These are phyloP conservation scores for Fonsecaea monophora DNA, from an alignment of 2,329 filamentous ascomycete genomes.

Conservation along the genomic window DNA sequence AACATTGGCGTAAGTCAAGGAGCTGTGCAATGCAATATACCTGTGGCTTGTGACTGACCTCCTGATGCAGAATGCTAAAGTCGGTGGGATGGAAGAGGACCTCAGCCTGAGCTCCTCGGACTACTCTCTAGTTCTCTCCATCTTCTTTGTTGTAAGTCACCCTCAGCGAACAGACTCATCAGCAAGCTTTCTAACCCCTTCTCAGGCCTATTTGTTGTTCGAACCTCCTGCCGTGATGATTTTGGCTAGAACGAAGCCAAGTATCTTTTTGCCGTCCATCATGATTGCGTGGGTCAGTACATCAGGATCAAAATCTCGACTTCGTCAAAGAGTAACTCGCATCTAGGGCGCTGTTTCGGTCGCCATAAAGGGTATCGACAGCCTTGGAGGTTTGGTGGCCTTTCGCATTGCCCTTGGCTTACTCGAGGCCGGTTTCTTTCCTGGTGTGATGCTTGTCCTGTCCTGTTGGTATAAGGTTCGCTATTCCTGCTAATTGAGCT, in stretches of 20 bases:
- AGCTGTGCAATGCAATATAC: neutral
- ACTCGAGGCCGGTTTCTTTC: conserved; percentile 48
- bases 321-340: conserved; percentile 20
- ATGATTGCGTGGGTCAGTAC: conserved; percentile 36
- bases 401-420: conserved; percentile 51
- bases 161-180: neutral
- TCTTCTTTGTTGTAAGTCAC: conserved; percentile 57
- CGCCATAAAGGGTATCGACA: conserved; percentile 57
- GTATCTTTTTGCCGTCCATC: conserved; percentile 31
- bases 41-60: conserved; percentile 42
- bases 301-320: neutral
- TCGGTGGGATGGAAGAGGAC: conserved; percentile 52
- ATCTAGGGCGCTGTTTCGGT: conserved; percentile 55
- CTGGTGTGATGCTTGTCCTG: conserved; percentile 62
- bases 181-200: conserved; percentile 3
- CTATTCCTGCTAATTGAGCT: neutral
- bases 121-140: conserved; percentile 57
- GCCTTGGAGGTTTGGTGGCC: conserved; percentile 52
- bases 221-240: conserved; percentile 57
- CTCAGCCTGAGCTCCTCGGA: conserved; percentile 53
- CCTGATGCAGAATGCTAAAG: conserved; percentile 49
- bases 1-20: conserved; percentile 49
- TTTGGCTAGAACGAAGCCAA: conserved; percentile 44
- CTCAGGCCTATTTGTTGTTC: conserved; percentile 33
- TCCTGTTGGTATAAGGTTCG: conserved; percentile 69